Evolutionary conservation across 805 yeast species (phyloP).

Genomic region (Tanozyma kutaoensis): DNA sequence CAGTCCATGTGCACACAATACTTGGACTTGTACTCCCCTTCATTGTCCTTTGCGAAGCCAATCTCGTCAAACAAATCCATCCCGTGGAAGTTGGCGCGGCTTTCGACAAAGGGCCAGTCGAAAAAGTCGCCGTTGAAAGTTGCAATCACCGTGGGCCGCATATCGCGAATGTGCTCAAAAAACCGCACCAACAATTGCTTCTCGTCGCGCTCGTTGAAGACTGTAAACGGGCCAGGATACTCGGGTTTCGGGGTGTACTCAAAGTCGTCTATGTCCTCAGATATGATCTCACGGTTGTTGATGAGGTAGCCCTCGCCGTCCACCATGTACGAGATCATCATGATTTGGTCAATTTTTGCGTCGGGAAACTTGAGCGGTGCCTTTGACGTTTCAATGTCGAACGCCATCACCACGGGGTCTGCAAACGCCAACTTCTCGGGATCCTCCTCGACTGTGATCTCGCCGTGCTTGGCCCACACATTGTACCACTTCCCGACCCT

Average conservation of each 20-base stretch:
- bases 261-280: conserved; percentile 91
- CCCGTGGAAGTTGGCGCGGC: conserved; percentile 73
- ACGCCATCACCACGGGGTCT: conserved; percentile 93
- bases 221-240: conserved; percentile 78
- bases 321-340: conserved; percentile 99
- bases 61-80: conserved; percentile 83
- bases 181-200: conserved; percentile 59
- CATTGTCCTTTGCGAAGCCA: conserved; percentile 82
- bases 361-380: conserved; percentile 95
- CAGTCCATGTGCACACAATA: conserved; percentile 97
- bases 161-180: conserved; percentile 84
- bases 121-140: conserved; percentile 97
- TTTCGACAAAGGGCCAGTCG: conserved; percentile 98
- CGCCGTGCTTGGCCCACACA: conserved; percentile 51
- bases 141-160: conserved; percentile 89
- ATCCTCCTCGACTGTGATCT: conserved; percentile 41
- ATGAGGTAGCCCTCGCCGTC: conserved; percentile 94
- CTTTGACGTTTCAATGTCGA: conserved; percentile 95
- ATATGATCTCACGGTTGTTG: conserved; percentile 87
- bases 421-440: conserved; percentile 82
- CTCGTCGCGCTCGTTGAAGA: conserved; percentile 85
- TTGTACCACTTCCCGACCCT: conserved; percentile 96
- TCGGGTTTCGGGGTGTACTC: conserved; percentile 98
- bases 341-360: conserved; percentile 75
- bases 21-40: conserved; percentile 85